Percentiles rank a stretch among this genome's conserved stretches.
phyloP scores from a whole-genome alignment of 108 stramenopile genomes.

The Seminavis robusta region DNA sequence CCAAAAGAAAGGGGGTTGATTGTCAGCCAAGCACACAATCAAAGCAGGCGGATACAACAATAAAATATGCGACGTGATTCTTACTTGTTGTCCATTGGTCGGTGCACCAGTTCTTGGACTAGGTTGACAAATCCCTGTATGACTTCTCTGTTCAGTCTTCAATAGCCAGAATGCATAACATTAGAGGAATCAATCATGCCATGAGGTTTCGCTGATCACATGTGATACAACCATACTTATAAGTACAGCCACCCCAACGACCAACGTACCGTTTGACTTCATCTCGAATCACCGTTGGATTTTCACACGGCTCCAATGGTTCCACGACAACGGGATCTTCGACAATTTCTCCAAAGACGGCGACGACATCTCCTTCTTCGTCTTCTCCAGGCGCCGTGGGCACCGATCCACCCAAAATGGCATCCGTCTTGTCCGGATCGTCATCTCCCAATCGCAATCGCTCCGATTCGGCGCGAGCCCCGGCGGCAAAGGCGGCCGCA shows the following conservation, averaged over 20 bases:
- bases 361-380: conserved; percentile 73
- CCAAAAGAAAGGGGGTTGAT: neutral
- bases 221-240: neutral
- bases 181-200: neutral
- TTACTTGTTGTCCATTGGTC: conserved; percentile 80
- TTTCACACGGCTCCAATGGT: conserved; percentile 62
- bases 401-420: conserved; percentile 30
- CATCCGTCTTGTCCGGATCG: conserved; percentile 24
- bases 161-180: neutral
- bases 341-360: conserved; percentile 83
- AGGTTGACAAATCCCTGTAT: conserved; percentile 63
- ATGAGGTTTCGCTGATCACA: neutral
- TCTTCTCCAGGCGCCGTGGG: conserved; percentile 28
- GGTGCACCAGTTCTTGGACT: conserved; percentile 68
- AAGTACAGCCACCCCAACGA: neutral
- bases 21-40: neutral
- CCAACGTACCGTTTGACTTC: conserved; percentile 64
- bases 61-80: conserved; percentile 1
- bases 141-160: conserved; percentile 59
- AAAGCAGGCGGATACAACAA: neutral
- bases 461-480: conserved; percentile 53
- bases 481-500: conserved; percentile 36
- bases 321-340: conserved; percentile 73
- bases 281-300: conserved; percentile 64
- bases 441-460: conserved; percentile 35